Evolutionary conservation across 2,329 filamentous ascomycete species (phyloP), one percentile per base, ranked within the genome.

Genomic region (Cercospora citrullina): DNA sequence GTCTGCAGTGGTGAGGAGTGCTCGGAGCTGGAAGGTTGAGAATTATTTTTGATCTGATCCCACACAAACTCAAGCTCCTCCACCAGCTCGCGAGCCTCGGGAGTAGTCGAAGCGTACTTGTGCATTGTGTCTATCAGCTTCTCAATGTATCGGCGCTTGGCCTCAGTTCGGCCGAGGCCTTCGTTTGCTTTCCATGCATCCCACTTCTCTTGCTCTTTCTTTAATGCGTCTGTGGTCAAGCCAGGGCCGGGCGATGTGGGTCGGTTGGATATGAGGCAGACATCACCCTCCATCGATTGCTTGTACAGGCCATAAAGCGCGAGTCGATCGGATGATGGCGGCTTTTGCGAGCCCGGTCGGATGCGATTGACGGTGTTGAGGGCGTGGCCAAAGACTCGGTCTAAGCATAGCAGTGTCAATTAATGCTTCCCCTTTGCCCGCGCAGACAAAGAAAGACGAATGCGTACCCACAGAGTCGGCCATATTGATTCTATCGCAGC

Each of bases 341-440:
- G 95, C 70, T 95, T 91, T 71, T 92, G 89, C 63, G 93, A 93
- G 71, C 95, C 94, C 18, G 94, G 97, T 77, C 95, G 94, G 75
- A 99, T 96, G 82, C 96, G 96, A 82, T 97, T 97, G 76, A 99
- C 94, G 26, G 95, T 98, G 83, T 97, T 97, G 81, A 99, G 91
- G 72, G 95, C 95, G 87, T 99, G 94, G 80, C 96, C 94, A 81
- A 99, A 99, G 78, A 99, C 95, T 81, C 95, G 91, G 84, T 99
- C 95, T 98, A 58, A 26, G 53, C 28, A 23, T 33, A 30, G 63
- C 59, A 39, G 21, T 48, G 66, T 67, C 58, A 65, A 64, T 53
- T 28, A 21, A 45, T 45, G 42, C 62, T 31, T 45, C 51, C 28
- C 36, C 36, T 39, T 10, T 2, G 48, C 10, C 23, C 1, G 48